Evolutionary conservation across 495 filamentous ascomycete genomes (phyloP).

Genomic region (Tuber microsphaerosporum): DNA sequence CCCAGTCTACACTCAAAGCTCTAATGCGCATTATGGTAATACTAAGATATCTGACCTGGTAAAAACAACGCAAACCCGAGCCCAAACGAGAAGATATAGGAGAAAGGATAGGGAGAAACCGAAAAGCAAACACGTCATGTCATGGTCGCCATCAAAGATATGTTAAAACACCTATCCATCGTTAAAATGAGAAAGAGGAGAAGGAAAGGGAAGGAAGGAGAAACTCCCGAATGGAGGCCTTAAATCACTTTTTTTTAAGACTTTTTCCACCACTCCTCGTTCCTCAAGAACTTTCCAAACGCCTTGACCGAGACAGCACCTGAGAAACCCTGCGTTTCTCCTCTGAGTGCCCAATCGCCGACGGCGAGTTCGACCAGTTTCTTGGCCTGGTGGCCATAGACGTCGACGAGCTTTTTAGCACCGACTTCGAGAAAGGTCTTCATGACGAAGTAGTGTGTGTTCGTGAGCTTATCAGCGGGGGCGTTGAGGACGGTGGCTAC

Average conservation of each 20-base stretch:
- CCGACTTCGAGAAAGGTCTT: constrained; percentile 67
- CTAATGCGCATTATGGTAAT: background rate
- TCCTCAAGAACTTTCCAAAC: constrained; percentile 31
- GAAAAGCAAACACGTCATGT: background rate
- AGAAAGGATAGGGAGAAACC: background rate
- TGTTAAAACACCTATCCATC: background rate
- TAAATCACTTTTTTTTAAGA: constrained; percentile 14
- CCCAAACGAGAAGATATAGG: background rate
- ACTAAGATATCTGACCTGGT: background rate
- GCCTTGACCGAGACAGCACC: constrained; percentile 31
- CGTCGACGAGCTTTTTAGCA: constrained; percentile 61
- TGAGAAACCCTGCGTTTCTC: constrained; percentile 19
- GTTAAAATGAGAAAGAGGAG: background rate
- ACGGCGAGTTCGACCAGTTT: constrained; percentile 37
- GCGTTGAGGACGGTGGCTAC: constrained; percentile 68
- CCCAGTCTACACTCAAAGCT: background rate
- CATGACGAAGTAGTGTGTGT: constrained; percentile 72
- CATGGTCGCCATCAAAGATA: background rate
- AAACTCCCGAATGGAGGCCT: background rate
- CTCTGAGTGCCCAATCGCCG: constrained; percentile 37
- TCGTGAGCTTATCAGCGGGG: constrained; percentile 56
- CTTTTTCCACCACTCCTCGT: constrained; percentile 35
- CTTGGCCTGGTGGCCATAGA: constrained; percentile 58
- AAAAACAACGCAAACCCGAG: background rate
- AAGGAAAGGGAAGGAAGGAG: background rate